Evolutionary conservation across 1,284 basidiomycete species (phyloP).

Genomic region (Ustilago cynodontis): DNA sequence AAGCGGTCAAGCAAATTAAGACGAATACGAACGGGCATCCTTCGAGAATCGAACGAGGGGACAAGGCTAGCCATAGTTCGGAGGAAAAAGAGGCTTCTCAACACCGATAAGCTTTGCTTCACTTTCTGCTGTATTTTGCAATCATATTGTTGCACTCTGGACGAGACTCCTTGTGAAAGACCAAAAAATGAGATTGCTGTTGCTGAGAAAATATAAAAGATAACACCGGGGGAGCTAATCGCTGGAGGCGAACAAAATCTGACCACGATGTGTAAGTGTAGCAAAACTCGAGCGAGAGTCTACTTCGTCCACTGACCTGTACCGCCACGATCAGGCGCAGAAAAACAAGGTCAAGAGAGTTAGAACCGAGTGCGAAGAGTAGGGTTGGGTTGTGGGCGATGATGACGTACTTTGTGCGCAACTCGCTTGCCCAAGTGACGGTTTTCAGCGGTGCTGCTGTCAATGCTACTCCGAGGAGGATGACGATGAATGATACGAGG

Average conservation of each 20-base stretch:
- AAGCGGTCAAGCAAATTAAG: slow-evolving; percentile 15
- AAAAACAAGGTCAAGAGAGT: neutral
- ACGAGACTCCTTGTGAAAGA: neutral
- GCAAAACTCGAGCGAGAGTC: slow-evolving; percentile 80
- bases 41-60: slow-evolving; percentile 16
- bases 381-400: neutral
- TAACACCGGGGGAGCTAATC: slow-evolving; percentile 1
- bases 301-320: slow-evolving; percentile 82
- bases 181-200: neutral
- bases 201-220: neutral
- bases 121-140: neutral
- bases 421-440: slow-evolving; percentile 89
- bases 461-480: slow-evolving; percentile 79
- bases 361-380: neutral
- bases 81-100: slow-evolving; percentile 26
- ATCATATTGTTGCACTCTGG: neutral
- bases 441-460: slow-evolving; percentile 80
- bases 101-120: neutral
- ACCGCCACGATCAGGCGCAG: neutral
- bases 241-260: slow-evolving; percentile 55
- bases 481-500: slow-evolving; percentile 77
- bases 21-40: neutral
- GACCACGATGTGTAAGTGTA: slow-evolving; percentile 78
- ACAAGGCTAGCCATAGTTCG: slow-evolving; percentile 27
- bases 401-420: slow-evolving; percentile 78